A percentile compares a stretch with the other conserved stretches of the same genome.
phyloP scores from a whole-genome alignment of 2,329 filamentous ascomycete species.

The Sclerotinia borealis region DNA sequence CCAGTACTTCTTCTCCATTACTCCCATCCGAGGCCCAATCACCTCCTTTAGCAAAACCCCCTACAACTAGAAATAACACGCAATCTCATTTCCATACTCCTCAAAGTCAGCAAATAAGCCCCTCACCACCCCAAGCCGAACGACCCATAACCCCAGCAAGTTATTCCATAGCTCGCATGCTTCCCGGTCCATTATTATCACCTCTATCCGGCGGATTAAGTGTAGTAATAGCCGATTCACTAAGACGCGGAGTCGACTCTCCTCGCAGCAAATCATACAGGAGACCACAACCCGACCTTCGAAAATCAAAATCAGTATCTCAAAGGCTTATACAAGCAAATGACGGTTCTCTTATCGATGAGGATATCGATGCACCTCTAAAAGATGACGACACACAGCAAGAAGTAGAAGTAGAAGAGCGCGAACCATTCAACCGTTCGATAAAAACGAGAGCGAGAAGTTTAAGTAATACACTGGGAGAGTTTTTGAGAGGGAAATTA shows the following conservation, averaged over 20 bases:
- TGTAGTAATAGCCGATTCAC: slow-evolving; percentile 58
- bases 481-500: slow-evolving; percentile 24
- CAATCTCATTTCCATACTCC: slow-evolving; percentile 28
- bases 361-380: slow-evolving; percentile 14
- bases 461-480: slow-evolving; percentile 30
- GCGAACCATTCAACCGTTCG: slow-evolving; percentile 17
- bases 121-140: slow-evolving; percentile 35
- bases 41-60: slow-evolving; percentile 19
- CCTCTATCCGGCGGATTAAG: slow-evolving; percentile 55
- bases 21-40: slow-evolving; percentile 30
- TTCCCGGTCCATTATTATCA: slow-evolving; percentile 52
- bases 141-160: slow-evolving; percentile 37
- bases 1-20: slow-evolving; percentile 25
- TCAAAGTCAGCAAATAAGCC: slow-evolving; percentile 28
- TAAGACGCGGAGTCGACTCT: slow-evolving; percentile 49
- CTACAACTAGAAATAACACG: slow-evolving; percentile 23
- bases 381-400: slow-evolving; percentile 5
- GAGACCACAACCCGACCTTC: slow-evolving; percentile 27
- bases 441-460: slow-evolving; percentile 26
- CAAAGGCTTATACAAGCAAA: slow-evolving; percentile 20
- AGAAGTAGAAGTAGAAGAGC: slow-evolving; percentile 20
- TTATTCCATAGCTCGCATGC: slow-evolving; percentile 45
- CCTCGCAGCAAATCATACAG: slow-evolving; percentile 31
- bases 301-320: slow-evolving; percentile 27
- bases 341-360: slow-evolving; percentile 18